Evolutionary conservation across 441 rosid species (phyloP).

Genomic region (Macaranga tanarius): DNA sequence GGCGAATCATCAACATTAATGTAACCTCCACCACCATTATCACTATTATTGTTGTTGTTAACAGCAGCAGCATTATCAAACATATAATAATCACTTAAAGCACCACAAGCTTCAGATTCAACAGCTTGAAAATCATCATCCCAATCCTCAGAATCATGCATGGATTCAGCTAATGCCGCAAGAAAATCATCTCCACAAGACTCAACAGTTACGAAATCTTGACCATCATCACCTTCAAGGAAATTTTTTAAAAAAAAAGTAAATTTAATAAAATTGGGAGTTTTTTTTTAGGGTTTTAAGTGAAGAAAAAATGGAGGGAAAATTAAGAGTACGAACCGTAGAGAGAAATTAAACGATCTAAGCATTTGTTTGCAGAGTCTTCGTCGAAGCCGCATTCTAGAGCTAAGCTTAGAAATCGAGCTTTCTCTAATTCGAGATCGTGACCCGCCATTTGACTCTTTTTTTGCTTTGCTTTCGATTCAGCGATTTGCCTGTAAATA

Average conservation of each 20-base stretch:
- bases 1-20: slow-evolving; percentile 61
- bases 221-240: slow-evolving; percentile 75
- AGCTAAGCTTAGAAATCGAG: slow-evolving; percentile 73
- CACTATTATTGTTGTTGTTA: slow-evolving; percentile 7
- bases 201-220: slow-evolving; percentile 81
- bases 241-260: neutral
- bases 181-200: slow-evolving; percentile 85
- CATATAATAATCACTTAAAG: slow-evolving; percentile 43
- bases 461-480: neutral
- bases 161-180: slow-evolving; percentile 73
- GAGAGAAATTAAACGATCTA: slow-evolving; percentile 76
- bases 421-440: slow-evolving; percentile 65
- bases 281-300: slow-evolving; percentile 6
- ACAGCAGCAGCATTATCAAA: slow-evolving; percentile 38
- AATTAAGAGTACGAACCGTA: slow-evolving; percentile 42
- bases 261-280: neutral
- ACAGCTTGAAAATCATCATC: slow-evolving; percentile 64
- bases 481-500: neutral
- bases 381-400: slow-evolving; percentile 71
- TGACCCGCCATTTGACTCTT: slow-evolving; percentile 34
- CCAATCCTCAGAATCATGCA: slow-evolving; percentile 84
- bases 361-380: slow-evolving; percentile 57
- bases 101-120: slow-evolving; percentile 84
- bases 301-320: neutral
- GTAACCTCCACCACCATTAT: slow-evolving; percentile 19